Evolutionary conservation across 2,329 filamentous ascomycete species (phyloP).

Genomic region (Sarocladium strictum): DNA sequence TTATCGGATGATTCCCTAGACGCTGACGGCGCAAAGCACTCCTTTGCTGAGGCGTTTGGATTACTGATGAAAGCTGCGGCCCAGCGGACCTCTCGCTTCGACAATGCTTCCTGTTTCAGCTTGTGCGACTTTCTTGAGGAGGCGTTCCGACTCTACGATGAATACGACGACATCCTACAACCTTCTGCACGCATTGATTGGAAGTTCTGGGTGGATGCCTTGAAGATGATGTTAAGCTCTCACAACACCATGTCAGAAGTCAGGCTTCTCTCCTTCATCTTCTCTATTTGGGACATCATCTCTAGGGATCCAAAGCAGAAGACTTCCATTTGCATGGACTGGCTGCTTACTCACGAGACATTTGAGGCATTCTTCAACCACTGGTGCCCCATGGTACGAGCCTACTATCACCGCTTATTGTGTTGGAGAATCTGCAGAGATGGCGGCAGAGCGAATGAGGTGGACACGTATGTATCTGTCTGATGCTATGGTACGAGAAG

Average conservation of each 20-base stretch:
- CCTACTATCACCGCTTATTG: constrained; percentile 84
- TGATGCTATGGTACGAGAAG: neutral
- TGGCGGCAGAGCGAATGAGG: constrained; percentile 56
- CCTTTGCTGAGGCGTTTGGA: constrained; percentile 73
- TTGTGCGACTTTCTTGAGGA: constrained; percentile 91
- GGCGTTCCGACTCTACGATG: constrained; percentile 57
- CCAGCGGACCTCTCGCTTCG: constrained; percentile 70
- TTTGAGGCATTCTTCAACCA: constrained; percentile 85
- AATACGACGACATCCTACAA: constrained; percentile 36
- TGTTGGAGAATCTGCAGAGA: constrained; percentile 85
- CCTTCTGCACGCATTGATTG: constrained; percentile 57
- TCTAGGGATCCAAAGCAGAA: constrained; percentile 62
- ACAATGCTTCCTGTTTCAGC: constrained; percentile 79
- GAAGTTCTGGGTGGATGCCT: constrained; percentile 80
- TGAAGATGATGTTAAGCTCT: constrained; percentile 70
- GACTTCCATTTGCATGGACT: constrained; percentile 62
- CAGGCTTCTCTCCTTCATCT: constrained; percentile 75
- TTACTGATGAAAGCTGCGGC: constrained; percentile 67
- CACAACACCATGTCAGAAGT: constrained; percentile 89
- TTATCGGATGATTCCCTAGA: constrained; percentile 44
- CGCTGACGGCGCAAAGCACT: constrained; percentile 45
- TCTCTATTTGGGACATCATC: constrained; percentile 71
- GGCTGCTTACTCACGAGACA: constrained; percentile 66
- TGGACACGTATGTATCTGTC: constrained; percentile 56
- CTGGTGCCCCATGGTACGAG: constrained; percentile 92